These are phyloP conservation scores for Hypocrella siamensis DNA, from an alignment of 2,329 filamentous ascomycete species.

Conservation along the genomic window DNA sequence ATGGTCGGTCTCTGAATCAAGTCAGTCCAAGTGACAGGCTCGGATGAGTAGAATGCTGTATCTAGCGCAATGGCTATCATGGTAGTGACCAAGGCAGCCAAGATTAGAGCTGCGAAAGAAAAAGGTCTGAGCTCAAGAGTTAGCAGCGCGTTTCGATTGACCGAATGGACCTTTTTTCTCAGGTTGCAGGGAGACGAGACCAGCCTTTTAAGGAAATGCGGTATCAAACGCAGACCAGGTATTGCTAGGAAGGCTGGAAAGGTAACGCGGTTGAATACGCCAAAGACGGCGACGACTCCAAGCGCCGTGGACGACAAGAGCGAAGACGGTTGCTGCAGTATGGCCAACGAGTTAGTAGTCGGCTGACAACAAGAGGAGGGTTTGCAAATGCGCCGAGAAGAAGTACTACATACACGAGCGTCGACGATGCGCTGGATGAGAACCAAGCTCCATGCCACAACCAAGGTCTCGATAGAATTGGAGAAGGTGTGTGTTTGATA, in stretches of 20 bases:
- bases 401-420: constrained; percentile 47
- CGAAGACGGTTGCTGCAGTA: constrained; percentile 53
- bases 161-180: too few relatives aligned
- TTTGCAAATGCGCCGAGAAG: constrained; percentile 4
- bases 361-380: constrained; percentile 5
- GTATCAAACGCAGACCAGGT: constrained; percentile 68
- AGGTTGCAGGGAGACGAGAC: constrained; percentile 12
- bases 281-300: constrained; percentile 68
- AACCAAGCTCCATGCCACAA: constrained; percentile 86
- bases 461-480: constrained; percentile 87
- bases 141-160: constrained; percentile 7
- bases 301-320: constrained; percentile 62
- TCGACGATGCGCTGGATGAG: constrained; percentile 75
- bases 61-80: constrained; percentile 66
- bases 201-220: constrained; percentile 71
- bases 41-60: constrained; percentile 63
- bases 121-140: constrained; percentile 27
- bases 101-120: constrained; percentile 45
- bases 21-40: constrained; percentile 47
- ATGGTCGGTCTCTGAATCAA: constrained; percentile 51
- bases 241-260: constrained; percentile 87
- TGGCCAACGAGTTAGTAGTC: constrained; percentile 8
- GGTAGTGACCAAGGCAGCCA: constrained; percentile 51
- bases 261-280: constrained; percentile 91
- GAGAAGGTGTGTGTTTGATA: constrained; percentile 98